Conservation (phyloP, 129 eudicot species). For the Artemisia annua region DNA sequence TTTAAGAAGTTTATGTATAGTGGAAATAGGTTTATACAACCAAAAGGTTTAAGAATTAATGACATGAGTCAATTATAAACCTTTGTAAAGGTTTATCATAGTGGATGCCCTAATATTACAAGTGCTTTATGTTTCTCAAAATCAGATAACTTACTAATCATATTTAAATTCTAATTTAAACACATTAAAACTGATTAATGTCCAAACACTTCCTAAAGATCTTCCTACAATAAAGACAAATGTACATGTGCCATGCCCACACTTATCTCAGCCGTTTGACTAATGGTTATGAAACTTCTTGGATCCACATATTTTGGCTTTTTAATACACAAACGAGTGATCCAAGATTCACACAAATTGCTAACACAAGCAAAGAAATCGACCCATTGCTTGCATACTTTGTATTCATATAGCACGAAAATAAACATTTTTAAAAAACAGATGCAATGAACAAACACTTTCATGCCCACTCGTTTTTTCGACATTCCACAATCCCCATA, state of each 20-base stretch:
- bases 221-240: constrained; percentile 14
- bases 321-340: constrained; percentile 24
- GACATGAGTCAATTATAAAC: too few relatives aligned
- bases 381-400: constrained; percentile 13
- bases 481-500: constrained; percentile 12
- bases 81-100: too few relatives aligned
- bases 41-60: too few relatives aligned
- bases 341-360: constrained; percentile 40
- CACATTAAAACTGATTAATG: neutral
- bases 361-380: constrained; percentile 32
- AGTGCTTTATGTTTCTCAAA: neutral
- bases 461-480: constrained; percentile 17
- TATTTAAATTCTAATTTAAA: neutral
- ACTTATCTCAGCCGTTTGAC: constrained; percentile 22
- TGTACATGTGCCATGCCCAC: constrained; percentile 27
- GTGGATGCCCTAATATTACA: too few relatives aligned
- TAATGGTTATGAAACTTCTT: constrained; percentile 16
- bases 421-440: constrained; percentile 3
- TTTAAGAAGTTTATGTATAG: too few relatives aligned
- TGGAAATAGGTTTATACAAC: too few relatives aligned
- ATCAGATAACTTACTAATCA: neutral
- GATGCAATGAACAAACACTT: constrained; percentile 4
- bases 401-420: constrained; percentile 9
- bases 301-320: constrained; percentile 38
- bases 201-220: constrained; percentile 8